Base-by-base conservation (phyloP, 139 green algal species). In the Closterium sp. region DNA sequence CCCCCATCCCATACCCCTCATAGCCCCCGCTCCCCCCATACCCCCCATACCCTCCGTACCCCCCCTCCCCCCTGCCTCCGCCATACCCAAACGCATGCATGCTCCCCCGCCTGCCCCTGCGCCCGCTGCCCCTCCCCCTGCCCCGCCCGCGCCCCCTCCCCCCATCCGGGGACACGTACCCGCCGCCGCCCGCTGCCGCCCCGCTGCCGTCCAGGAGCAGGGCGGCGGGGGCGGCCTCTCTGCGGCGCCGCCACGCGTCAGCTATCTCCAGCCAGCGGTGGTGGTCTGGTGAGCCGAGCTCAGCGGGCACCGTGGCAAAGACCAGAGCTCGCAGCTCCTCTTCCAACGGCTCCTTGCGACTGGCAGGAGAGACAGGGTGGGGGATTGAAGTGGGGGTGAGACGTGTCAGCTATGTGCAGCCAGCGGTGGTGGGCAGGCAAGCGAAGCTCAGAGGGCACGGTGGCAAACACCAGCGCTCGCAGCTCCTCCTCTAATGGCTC, bases 401-500 rank as follows among this genome's bases (percentile, higher is more conserved):
- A n/a, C n/a, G n/a, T n/a, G n/a, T n/a, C n/a, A n/a, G n/a, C n/a
- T n/a, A n/a, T n/a, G n/a, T n/a, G n/a, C n/a, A n/a, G n/a, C n/a
- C n/a, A n/a, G n/a, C n/a, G n/a, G n/a, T n/a, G n/a, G n/a, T n/a
- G n/a, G n/a, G n/a, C n/a, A n/a, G n/a, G n/a, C n/a, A n/a, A n/a
- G n/a, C n/a, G n/a, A n/a, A n/a, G n/a, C n/a, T 79, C 13, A 5
- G 85, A 87, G 1, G 85, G 85, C 85, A 87, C 85, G 9, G n/a
- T 87, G 28, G 85, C 85, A 10, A 87, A 87, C 85, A 87, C 85
- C 28, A 87, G 85, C 10, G 21, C 85, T 32, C 85, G 85, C 13
- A 87, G 85, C 85, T 87, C 85, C n/a, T 87, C 85, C 85, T 87
- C 85, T 24, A 87, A 27, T 9, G 85, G 28, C 85, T 87, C 85